A percentile compares a stretch with the other conserved stretches of the same genome.
Evolutionary conservation across 305 asterid genomes (phyloP).

Genomic region (Fraxinus velutina): DNA sequence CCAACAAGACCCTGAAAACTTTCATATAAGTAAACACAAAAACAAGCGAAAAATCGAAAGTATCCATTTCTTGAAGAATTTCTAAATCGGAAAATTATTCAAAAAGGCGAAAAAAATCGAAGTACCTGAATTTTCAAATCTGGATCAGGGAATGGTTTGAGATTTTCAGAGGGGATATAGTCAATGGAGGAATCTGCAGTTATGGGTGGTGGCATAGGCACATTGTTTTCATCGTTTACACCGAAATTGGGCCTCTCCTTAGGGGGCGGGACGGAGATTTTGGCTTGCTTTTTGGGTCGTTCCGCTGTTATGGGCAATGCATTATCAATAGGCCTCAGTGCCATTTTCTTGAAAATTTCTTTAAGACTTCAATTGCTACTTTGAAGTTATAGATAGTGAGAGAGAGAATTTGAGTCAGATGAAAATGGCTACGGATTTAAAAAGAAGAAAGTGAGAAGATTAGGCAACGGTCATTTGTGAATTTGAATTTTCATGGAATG

Average conservation of each 20-base stretch:
- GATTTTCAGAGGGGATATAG: constrained; percentile 62
- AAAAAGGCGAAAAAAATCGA: not conserved
- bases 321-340: constrained; percentile 77
- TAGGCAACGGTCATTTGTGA: constrained; percentile 61
- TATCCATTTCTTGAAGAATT: not conserved
- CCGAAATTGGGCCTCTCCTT: constrained; percentile 41
- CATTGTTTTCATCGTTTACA: constrained; percentile 66
- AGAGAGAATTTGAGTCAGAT: not conserved
- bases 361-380: constrained; percentile 14
- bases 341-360: constrained; percentile 47
- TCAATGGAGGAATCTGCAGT: constrained; percentile 61
- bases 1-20: constrained; percentile 39
- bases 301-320: constrained; percentile 59
- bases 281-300: constrained; percentile 73
- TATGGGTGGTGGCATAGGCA: constrained; percentile 35
- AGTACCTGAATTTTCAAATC: constrained; percentile 60
- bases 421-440: constrained; percentile 9
- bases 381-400: constrained; percentile 8
- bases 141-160: constrained; percentile 57
- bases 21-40: not conserved
- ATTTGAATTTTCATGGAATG: constrained; percentile 40
- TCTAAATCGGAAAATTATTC: constrained; percentile 25
- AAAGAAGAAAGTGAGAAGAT: constrained; percentile 22
- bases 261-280: constrained; percentile 35
- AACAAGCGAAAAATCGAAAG: not conserved